Base-by-base conservation (phyloP, 1,284 basidiomycete genomes). In the Tylopilus orsonianus region DNA sequence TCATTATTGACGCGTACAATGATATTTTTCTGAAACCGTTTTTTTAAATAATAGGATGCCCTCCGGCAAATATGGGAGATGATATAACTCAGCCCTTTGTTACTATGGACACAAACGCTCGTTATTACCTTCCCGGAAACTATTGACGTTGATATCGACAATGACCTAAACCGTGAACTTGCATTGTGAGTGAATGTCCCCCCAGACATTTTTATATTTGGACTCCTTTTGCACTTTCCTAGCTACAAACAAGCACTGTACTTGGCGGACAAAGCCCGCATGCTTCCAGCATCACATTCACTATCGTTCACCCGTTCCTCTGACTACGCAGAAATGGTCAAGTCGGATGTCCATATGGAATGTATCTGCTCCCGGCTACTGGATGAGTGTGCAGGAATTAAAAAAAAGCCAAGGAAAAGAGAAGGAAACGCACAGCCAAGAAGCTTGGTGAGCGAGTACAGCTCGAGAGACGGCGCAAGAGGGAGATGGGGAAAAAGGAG, bases 271-370 rank as follows among this genome's bases (percentile, higher is more conserved):
- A 71, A 79, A 33, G 94, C 93, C 0, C 85, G 84, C 41, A 66
- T 79, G 18, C 82, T 92, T 24, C 91, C 92, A 39, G 70, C 76
- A 27, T 85, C 88, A 60, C 81, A 87, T 56, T 77, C 81, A 38
- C 78, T 96, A 55, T 85, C 93, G 1, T 99, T 97, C 71, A 87
- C 89, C 9, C 87, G 97, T n/a, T 96, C 96, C 0, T 61, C 80
- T 1, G 97, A 99, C 72, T 99, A 94, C 70, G 96, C 96, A 18
- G 96, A 99, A 73, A 99, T 99, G 96, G 89, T 98, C 61, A 99
- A 99, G 73, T 88, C 87, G 22, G 97, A 99, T 64, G 79, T 91
- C 19, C 97, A 99, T 72, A 99, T 99, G 97, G 94, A 97, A 68
- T 84, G 93, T 41, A 92, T 99, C 59, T 87, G 97, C 43, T 88